Conservation (phyloP, 169 alveolate genomes). For the Plasmodium gonderi region DNA sequence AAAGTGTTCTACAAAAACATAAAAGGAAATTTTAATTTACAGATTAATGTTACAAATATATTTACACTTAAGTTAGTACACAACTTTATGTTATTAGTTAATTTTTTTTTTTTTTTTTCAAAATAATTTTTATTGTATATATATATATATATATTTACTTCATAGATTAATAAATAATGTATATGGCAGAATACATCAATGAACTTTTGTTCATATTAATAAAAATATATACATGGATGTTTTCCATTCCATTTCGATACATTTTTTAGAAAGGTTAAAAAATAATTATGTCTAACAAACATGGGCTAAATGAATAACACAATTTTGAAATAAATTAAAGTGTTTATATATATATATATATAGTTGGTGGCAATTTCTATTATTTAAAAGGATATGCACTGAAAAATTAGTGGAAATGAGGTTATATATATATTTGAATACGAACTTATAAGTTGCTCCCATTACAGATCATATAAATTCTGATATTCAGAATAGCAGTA, state of each 20-base stretch:
- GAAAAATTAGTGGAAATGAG: neutral
- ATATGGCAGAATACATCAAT: neutral
- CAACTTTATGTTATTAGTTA: neutral
- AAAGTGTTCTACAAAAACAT: neutral
- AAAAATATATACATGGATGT: neutral
- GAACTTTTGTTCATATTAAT: neutral
- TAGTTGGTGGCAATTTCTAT: neutral
- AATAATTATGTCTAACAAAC: neutral
- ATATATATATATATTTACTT: neutral
- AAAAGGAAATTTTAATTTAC: neutral
- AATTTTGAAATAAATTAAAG: neutral
- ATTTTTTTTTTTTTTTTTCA: neutral
- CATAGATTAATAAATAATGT: neutral
- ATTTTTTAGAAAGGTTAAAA: neutral
- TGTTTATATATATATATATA: neutral
- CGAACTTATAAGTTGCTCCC: neutral
- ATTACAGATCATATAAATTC: neutral
- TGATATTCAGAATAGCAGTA: neutral
- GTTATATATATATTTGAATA: neutral
- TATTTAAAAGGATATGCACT: neutral
- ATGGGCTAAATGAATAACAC: neutral
- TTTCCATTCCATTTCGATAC: neutral
- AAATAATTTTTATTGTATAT: neutral
- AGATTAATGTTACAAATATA: neutral
- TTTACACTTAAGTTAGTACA: neutral